Conservation (phyloP, 129 eudicot species). For the Rutidosis leptorrhynchoides region DNA sequence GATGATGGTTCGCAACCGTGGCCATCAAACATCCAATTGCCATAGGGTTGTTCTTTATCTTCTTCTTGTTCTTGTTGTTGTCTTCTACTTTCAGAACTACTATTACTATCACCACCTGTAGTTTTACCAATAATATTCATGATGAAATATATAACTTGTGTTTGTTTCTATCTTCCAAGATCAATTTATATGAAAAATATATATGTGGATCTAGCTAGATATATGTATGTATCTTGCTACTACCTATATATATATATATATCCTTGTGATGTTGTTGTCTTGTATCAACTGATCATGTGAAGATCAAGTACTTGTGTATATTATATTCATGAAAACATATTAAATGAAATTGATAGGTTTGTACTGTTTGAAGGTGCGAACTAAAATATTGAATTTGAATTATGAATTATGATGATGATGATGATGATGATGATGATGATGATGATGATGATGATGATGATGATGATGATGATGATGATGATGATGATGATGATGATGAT, state of each 20-base stretch:
- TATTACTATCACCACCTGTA: constrained; percentile 26
- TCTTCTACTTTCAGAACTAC: constrained; percentile 18
- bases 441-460: no score
- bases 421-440: no score
- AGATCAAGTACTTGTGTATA: no score
- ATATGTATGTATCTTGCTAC: background rate
- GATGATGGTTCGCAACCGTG: constrained; percentile 25
- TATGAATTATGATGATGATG: constrained; percentile 21
- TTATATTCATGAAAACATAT: no score
- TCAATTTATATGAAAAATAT: background rate
- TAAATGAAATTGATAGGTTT: constrained; percentile 29
- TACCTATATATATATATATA: background rate
- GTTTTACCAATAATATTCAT: constrained; percentile 50
- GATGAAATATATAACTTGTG: no score
- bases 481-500: no score
- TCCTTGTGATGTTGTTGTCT: background rate
- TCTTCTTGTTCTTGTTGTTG: constrained; percentile 26
- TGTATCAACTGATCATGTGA: no score
- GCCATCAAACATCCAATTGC: constrained; percentile 34
- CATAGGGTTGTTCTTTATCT: constrained; percentile 33
- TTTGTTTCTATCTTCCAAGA: constrained; percentile 6
- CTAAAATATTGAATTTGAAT: background rate
- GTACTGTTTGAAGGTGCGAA: background rate
- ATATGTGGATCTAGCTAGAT: constrained; percentile 12
- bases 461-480: no score